A percentile compares a stretch with the other conserved stretches of the same genome.
Conservation (phyloP, 2,329 filamentous ascomycete species). For the Ophiosphaerella korrae region DNA sequence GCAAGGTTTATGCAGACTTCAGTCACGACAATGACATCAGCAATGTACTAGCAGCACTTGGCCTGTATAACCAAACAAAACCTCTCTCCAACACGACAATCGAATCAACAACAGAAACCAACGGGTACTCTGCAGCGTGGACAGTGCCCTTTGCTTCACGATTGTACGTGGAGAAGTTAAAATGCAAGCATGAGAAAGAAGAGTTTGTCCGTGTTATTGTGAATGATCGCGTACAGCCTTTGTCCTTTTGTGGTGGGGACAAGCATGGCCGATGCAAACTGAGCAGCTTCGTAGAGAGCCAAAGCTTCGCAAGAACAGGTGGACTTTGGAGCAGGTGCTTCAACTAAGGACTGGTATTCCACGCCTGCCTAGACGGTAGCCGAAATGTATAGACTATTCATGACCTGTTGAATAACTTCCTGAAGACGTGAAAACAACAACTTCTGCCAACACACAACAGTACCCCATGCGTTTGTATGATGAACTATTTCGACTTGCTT, state of each 20-base stretch:
- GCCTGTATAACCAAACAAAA: slow-evolving; percentile 72
- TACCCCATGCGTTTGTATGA: too few species aligned
- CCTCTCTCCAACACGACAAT: slow-evolving; percentile 54
- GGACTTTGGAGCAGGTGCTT: slow-evolving; percentile 74
- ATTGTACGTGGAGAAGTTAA: slow-evolving; percentile 87
- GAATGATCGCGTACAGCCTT: slow-evolving; percentile 79
- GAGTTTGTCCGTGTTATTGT: slow-evolving; percentile 80
- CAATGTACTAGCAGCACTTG: slow-evolving; percentile 74
- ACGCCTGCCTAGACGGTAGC: too few species aligned
- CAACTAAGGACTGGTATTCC: slow-evolving; percentile 7
- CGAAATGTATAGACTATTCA: too few species aligned
- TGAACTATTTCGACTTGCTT: too few species aligned
- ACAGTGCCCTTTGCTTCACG: slow-evolving; percentile 80
- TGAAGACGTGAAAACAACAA: too few species aligned
- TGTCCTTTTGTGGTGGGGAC: slow-evolving; percentile 74
- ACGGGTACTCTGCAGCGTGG: slow-evolving; percentile 77
- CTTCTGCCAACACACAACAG: too few species aligned
- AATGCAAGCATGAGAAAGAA: slow-evolving; percentile 63
- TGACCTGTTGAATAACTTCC: too few species aligned
- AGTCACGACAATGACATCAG: slow-evolving; percentile 90
- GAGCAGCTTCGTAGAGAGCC: slow-evolving; percentile 71
- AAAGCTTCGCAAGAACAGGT: slow-evolving; percentile 73
- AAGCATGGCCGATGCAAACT: slow-evolving; percentile 71
- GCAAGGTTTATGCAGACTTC: slow-evolving; percentile 81
- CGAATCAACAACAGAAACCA: slow-evolving; percentile 57